Conservation (phyloP, 2,329 filamentous ascomycete species). For the Colletotrichum sp. region DNA sequence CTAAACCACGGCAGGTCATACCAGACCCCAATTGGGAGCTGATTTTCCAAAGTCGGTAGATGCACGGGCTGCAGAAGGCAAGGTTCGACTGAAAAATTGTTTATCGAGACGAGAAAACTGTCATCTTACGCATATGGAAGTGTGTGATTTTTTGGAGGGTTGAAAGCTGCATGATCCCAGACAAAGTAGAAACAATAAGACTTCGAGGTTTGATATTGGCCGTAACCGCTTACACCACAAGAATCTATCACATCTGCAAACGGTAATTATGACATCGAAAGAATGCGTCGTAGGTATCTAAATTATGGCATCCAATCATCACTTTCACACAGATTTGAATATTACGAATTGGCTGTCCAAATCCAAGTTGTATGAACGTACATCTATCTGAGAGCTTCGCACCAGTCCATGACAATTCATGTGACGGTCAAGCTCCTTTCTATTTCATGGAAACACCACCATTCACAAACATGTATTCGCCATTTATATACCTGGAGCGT, state of each 20-base stretch:
- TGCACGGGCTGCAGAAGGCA: not conserved
- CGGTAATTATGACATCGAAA: not conserved
- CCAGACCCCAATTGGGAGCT: not conserved
- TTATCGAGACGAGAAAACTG: not conserved
- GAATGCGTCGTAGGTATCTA: not conserved
- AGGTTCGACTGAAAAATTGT: not conserved
- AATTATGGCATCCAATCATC: no score
- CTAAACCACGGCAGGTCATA: not conserved
- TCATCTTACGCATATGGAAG: not conserved
- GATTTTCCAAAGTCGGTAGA: not conserved
- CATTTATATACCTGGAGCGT: slow-evolving; percentile 52
- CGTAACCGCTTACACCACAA: not conserved
- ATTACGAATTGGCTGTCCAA: not conserved
- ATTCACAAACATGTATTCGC: slow-evolving; percentile 33
- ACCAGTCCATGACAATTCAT: not conserved
- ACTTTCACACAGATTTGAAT: not conserved
- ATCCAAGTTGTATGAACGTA: not conserved
- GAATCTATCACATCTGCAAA: not conserved
- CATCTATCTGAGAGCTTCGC: not conserved
- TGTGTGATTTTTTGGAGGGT: not conserved
- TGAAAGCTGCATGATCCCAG: not conserved
- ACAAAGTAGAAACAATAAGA: not conserved
- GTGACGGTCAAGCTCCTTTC: not conserved
- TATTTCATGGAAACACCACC: slow-evolving; percentile 21
- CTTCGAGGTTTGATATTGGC: not conserved